Conservation (phyloP, 306 rosid species). For the Trifolium pratense region DNA sequence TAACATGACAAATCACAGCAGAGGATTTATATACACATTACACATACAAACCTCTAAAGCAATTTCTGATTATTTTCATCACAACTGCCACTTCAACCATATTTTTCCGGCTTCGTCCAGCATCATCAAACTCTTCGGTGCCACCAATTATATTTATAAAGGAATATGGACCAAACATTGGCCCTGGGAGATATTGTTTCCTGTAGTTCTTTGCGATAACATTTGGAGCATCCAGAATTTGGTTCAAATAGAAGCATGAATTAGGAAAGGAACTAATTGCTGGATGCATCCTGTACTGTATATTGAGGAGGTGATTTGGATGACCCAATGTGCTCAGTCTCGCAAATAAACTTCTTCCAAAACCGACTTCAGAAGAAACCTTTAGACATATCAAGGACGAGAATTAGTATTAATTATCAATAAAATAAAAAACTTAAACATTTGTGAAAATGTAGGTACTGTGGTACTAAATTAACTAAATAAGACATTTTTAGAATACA, state of each 20-base stretch:
- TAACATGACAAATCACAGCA: neutral
- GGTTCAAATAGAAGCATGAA: conserved; percentile 55
- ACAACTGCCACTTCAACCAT: conserved; percentile 76
- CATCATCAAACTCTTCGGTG: conserved; percentile 71
- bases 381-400: conserved; percentile 29
- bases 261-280: conserved; percentile 73
- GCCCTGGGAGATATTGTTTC: conserved; percentile 58
- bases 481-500: conserved; percentile 7
- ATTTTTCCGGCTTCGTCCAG: conserved; percentile 69
- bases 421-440: neutral
- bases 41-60: conserved; percentile 52
- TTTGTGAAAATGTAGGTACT: neutral
- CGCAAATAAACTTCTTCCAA: conserved; percentile 81
- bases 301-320: conserved; percentile 60
- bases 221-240: conserved; percentile 61
- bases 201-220: conserved; percentile 50
- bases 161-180: conserved; percentile 79
- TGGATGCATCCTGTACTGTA: conserved; percentile 77
- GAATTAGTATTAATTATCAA: neutral
- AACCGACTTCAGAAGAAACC: conserved; percentile 66
- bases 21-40: neutral
- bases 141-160: conserved; percentile 70
- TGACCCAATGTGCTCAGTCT: conserved; percentile 57
- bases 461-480: conserved; percentile 1
- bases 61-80: conserved; percentile 52